Evolutionary conservation across 495 filamentous ascomycete genomes (phyloP).

Genomic region (Aspergillus baeticus): DNA sequence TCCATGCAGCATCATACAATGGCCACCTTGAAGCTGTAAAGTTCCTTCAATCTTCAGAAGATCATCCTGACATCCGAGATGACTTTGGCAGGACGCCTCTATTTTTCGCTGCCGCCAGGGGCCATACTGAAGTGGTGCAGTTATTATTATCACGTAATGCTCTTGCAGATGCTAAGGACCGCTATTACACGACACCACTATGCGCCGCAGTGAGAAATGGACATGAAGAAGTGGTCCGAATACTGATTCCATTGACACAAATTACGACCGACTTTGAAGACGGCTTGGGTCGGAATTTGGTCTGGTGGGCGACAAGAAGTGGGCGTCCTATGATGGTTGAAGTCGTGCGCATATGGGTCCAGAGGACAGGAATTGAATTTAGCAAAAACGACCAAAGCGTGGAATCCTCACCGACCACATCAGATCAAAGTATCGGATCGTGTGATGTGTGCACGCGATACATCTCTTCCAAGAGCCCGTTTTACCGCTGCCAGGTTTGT

Average conservation of each 20-base stretch:
- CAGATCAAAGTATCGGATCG: background rate
- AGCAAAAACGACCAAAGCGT: background rate
- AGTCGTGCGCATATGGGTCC: background rate
- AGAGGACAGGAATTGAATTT: background rate
- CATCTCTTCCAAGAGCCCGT: background rate
- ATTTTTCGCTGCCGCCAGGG: no score
- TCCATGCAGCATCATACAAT: no score
- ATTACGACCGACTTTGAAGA: background rate
- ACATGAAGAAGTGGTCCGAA: background rate
- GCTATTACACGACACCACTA: no score
- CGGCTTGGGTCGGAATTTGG: background rate
- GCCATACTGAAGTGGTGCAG: no score
- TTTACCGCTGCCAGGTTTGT: background rate
- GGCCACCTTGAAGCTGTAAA: no score
- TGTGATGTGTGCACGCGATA: background rate
- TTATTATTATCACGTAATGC: no score
- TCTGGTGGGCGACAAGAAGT: background rate
- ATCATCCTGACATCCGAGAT: no score
- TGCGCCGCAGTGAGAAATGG: no score
- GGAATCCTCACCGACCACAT: background rate
- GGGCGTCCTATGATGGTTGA: background rate
- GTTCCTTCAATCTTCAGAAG: no score
- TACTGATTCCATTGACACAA: background rate
- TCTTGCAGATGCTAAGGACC: no score
- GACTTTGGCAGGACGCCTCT: no score